Percentiles rank a stretch among this genome's conserved stretches.
Evolutionary conservation across 768 basidiomycete species (phyloP).

Genomic region (Grammothele lineata): DNA sequence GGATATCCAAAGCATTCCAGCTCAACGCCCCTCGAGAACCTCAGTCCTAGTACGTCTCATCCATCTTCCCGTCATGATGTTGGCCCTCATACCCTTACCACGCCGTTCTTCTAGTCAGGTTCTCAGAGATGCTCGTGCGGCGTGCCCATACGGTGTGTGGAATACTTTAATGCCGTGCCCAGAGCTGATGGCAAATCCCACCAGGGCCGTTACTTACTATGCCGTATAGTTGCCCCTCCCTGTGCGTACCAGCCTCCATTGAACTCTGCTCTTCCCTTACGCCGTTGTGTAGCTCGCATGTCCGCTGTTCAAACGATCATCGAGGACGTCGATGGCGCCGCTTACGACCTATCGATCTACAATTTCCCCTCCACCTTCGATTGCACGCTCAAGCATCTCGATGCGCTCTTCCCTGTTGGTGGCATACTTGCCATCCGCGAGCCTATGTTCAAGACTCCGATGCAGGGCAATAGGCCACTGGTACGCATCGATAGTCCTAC

Average conservation of each 20-base stretch:
- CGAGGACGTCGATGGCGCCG: constrained; percentile 26
- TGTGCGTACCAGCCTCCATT: neutral
- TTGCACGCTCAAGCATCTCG: constrained; percentile 17
- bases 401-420: constrained; percentile 27
- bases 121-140: constrained; percentile 11
- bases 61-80: neutral
- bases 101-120: neutral
- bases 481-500: constrained; percentile 30
- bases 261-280: neutral
- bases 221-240: constrained; percentile 13
- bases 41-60: constrained; percentile 5
- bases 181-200: neutral
- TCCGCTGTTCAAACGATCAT: constrained; percentile 14
- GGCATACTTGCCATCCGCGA: constrained; percentile 28
- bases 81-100: too few relatives aligned
- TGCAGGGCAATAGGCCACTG: constrained; percentile 4
- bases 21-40: constrained; percentile 5
- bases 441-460: constrained; percentile 23
- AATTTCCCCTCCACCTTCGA: constrained; percentile 23
- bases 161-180: neutral
- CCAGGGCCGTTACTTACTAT: constrained; percentile 12
- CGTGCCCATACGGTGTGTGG: constrained; percentile 6
- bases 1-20: constrained; percentile 15
- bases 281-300: constrained; percentile 2
- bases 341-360: constrained; percentile 20